Evolutionary conservation across 2,329 filamentous ascomycete genomes (phyloP), one percentile per base, ranked within the genome.

Genomic region (Ilyonectria mors-panacis): DNA sequence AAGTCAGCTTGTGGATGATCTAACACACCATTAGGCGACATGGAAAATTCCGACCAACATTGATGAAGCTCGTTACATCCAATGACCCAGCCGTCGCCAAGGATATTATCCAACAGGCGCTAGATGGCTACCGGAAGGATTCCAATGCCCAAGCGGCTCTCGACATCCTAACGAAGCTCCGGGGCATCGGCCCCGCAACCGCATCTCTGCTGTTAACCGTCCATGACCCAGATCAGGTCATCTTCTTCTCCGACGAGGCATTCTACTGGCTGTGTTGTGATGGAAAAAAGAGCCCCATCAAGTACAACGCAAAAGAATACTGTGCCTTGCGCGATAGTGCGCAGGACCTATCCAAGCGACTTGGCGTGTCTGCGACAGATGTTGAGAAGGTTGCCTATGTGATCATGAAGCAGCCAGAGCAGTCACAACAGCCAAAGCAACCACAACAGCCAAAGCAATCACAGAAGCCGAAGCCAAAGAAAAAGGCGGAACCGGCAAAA

Each of bases 171-270:
- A 85, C 84, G 1, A 84, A 84, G 62, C 82, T 96, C n/a, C 91
- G 85, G 69, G 93, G 93, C 37, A 89, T 97, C 68, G 93, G 93
- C 0, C 93, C 93, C 1, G 93, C 93, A 8, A 95, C 93, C 1
- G 93, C 92, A 0, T 93, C 92, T 1, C 86, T 96, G 35, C 81
- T 95, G 1, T 85, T 96, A 3, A 87, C 91, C 5, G 88, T 92
- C 5, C 87, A 90, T 70, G 86, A 90, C 66, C 86, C 91, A 0
- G 78, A 83, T 0, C 80, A 81, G 13, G 84, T 91, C 55, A 86
- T 93, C 2, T 95, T 95, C 84, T 95, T 95, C 80, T 92, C 91
- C 2, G 94, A 97, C 75, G 93, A 96, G 79, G 85, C 91, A 4
- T 95, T 91, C 76, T 87, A 90, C 70, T 95, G 92, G 92, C 80